Evolutionary conservation across 352 stramenopile species (phyloP).

Genomic region (Globisporangium nunn): DNA sequence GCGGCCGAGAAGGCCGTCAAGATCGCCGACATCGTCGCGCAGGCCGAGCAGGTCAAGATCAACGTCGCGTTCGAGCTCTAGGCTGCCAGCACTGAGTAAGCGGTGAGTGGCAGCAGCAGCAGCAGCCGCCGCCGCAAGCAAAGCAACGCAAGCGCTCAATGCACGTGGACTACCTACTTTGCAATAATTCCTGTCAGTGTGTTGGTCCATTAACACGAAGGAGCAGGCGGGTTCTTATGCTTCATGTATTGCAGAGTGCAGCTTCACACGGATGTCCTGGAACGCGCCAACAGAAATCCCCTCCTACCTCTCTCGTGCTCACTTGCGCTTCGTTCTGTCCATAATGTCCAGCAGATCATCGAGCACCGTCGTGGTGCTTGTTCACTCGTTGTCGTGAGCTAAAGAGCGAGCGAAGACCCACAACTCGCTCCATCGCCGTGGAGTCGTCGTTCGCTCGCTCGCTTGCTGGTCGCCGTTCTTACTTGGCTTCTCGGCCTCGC

Average conservation of each 20-base stretch:
- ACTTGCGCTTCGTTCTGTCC: background rate
- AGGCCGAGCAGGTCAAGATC: constrained; percentile 68
- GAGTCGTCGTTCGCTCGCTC: background rate
- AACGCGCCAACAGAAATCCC: background rate
- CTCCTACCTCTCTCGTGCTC: background rate
- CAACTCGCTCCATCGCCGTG: background rate
- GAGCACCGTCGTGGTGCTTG: background rate
- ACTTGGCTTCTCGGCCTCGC: constrained; percentile 67
- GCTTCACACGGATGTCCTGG: background rate
- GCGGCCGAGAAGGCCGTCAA: constrained; percentile 94
- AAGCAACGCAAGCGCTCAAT: background rate
- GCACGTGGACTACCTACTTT: background rate
- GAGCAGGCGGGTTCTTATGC: background rate
- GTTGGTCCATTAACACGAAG: too few relatives aligned
- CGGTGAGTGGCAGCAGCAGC: background rate
- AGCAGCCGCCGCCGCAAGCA: too few relatives aligned
- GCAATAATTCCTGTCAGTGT: background rate
- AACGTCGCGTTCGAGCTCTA: constrained; percentile 64
- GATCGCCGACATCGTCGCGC: constrained; percentile 75
- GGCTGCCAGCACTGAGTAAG: constrained; percentile 13
- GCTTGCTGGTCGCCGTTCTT: constrained; percentile 5
- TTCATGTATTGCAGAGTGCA: background rate
- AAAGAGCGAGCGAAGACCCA: too few relatives aligned
- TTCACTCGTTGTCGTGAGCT: too few relatives aligned
- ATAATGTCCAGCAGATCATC: background rate